Evolutionary conservation across 1,284 basidiomycete species (phyloP).

Genomic region (Vanrija humicola): DNA sequence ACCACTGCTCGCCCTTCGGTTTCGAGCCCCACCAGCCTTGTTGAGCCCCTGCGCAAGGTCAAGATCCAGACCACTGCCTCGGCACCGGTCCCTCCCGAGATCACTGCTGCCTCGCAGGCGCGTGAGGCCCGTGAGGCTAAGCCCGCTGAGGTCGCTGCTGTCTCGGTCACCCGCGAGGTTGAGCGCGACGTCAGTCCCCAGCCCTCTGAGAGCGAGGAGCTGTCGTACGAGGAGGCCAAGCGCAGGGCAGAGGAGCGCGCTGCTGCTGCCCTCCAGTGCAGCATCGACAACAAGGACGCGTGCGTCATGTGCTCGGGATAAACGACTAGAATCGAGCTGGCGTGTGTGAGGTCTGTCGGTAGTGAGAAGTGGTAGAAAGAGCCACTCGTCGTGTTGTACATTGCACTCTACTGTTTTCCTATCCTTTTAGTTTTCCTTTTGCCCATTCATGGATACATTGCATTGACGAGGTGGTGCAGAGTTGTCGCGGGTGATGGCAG

Average conservation of each 20-base stretch:
- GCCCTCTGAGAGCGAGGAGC: slow-evolving; percentile 47
- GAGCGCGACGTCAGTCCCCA: slow-evolving; percentile 5
- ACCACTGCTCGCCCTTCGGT: slow-evolving; percentile 2
- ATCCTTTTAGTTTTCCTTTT: slow-evolving; percentile 2
- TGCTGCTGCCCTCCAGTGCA: slow-evolving; percentile 49
- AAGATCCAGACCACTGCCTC: slow-evolving; percentile 41
- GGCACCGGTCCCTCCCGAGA: slow-evolving; percentile 15
- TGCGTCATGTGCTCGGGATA: slow-evolving; percentile 51
- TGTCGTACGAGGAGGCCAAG: slow-evolving; percentile 51
- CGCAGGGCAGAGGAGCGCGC: slow-evolving; percentile 48
- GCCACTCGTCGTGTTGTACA: slow-evolving; percentile 2
- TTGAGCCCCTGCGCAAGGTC: slow-evolving; percentile 40
- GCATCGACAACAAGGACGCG: slow-evolving; percentile 51
- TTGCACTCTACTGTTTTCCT: not conserved
- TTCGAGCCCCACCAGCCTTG: slow-evolving; percentile 23
- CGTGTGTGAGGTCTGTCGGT: not conserved
- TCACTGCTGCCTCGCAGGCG: slow-evolving; percentile 22
- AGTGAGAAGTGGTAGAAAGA: slow-evolving; percentile 3
- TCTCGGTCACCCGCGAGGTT: slow-evolving; percentile 8
- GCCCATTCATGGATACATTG: slow-evolving; percentile 5
- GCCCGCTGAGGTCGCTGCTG: slow-evolving; percentile 3
- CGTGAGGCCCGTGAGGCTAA: slow-evolving; percentile 11
- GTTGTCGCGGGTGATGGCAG: not conserved
- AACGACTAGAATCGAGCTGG: not conserved
- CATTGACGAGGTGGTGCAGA: not conserved